Evolutionary conservation across 495 filamentous ascomycete genomes (phyloP), one percentile per base, ranked within the genome.

Genomic region (Daldinia concentrica): DNA sequence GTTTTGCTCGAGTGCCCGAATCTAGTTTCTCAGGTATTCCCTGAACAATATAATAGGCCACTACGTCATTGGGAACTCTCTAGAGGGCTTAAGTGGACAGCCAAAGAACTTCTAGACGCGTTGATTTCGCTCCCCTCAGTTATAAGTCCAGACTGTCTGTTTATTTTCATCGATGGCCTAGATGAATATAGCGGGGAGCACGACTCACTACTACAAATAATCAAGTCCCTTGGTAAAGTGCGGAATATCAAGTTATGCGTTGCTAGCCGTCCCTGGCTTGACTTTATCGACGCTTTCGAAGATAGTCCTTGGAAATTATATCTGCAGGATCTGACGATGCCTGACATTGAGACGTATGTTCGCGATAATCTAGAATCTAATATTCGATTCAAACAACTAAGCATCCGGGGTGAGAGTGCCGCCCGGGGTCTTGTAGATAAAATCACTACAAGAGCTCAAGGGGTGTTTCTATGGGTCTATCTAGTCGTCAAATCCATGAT

Each of bases 381-480:
- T 41, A 15, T 6, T 15, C 8, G n/a, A 34, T 61, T 50, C 41
- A 50, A 61, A 9, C 26, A 50, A 12, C 7, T 30, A 8, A 50
- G 39, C 7, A n/a, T 45, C 27, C 39, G 27, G n/a, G n/a, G 34
- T 8, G 14, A 50, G 9, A 14, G 7, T 8, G 27, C 39, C 7
- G 39, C 39, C 29, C 37, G 6, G 17, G 41, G 29, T 5, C 58
- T 61, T 32, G 27, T 50, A 14, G 17, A 34, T 1, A 48, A 61
- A 26, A 50, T 61, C 12, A 61, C 58, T 30, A 34, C 15, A 4
- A 50, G 39, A 61, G 58, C 39, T 2, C 58, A 61, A 4, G 79
- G 82, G 0, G 80, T 84, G 11, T 84, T 82, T 58, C 74, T 83
- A 2, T 83, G 82, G 82, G 82, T 83, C 0, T 65, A 41, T 14